Base-by-base conservation (phyloP, 2,329 filamentous ascomycete species). In the Penicillium hordei region DNA sequence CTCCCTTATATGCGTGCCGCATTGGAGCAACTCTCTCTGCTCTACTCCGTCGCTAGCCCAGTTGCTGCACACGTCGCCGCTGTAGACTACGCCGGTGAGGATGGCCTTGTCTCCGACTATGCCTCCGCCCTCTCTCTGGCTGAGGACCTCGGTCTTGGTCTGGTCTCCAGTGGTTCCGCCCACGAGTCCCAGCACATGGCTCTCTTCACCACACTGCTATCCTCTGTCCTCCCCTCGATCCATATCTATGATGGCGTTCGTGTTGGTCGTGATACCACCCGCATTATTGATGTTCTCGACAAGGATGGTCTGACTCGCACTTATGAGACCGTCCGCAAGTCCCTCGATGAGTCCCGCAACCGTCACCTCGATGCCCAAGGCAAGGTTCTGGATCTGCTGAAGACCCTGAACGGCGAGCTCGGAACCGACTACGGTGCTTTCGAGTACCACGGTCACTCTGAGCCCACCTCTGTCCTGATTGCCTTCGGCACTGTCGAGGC, bases 121-220 rank as follows among this genome's bases (percentile, higher is more conserved):
- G 86, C 87, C 60, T 86, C 87, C 40, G 88, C 91, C 4, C 81
- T 97, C 69, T 85, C 87, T 63, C 79, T 93, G 48, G 89, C 91
- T 9, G 94, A 97, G 75, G 94, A 97, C 66, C 84, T 97, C 15
- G 93, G 94, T 17, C 81, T 97, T 29, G 93, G 88, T 46, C 82
- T 99, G 42, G 86, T 99, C 46, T 85, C 90, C 63, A 96, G 91
- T 73, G 86, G 86, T 52, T 96, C 92, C 31, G 87, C 90, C 31
- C 93, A 95, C 66, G 94, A 99, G 79, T 84, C 89, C 48, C 94
- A 99, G 81, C 94, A 99, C 78, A 96, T 96, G 89, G 85, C 92
- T 8, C 79, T 96, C n/a, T 88, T 96, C 68, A 86, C 92, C 1
- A 96, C 91, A 4, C 78, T 96, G 25, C 80, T 96, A 60, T 89